Base-by-base conservation (phyloP, 805 yeast species). In the Pichia pseudocactophila region DNA sequence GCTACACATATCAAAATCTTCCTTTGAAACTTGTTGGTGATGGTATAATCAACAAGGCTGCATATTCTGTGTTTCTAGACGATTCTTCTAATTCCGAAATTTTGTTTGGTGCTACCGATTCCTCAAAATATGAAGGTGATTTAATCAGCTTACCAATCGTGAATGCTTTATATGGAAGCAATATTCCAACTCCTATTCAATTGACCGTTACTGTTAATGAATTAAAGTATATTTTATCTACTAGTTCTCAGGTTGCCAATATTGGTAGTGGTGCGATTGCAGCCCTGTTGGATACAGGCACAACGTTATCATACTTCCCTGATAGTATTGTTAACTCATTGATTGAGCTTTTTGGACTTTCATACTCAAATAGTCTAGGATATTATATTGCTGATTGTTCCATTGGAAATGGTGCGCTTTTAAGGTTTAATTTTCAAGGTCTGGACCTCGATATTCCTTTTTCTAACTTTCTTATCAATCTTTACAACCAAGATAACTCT, bases 61-160 rank as follows among this genome's bases (percentile, higher is more conserved):
- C 74, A 1, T 84, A 80, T 57, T 82, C 90, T 0, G 63, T 84
- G 42, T 82, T 66, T 52, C 66, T 84, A 58, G 72, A 78, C 50
- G 60, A 62, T 3, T 59, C 61, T 30, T 62, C 74, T 0, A 46
- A 64, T 1, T 89, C 87, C 6, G 60, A 69, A n/a, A 65, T 82
- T 17, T 57, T 82, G 38, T 83, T 83, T 64, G 90, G 92, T 37
- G 92, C 80, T 26, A 70, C 78, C 22, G 90, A 82, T 53, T 73
- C 71, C 45, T 69, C 74, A 31, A 81, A 80, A 59, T 80, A 74
- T 56, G 41, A 60, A 0, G 88, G 87, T 13, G 48, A 57, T 26
- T 56, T 80, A 30, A 57, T 66, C 27, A 61, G 75, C 1, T 56
- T 80, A 7, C 80, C 81, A 22, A 49, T 77, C 33, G 64, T 75